Evolutionary conservation across 768 basidiomycete species (phyloP).

Genomic region (Trametes cinnabarina): DNA sequence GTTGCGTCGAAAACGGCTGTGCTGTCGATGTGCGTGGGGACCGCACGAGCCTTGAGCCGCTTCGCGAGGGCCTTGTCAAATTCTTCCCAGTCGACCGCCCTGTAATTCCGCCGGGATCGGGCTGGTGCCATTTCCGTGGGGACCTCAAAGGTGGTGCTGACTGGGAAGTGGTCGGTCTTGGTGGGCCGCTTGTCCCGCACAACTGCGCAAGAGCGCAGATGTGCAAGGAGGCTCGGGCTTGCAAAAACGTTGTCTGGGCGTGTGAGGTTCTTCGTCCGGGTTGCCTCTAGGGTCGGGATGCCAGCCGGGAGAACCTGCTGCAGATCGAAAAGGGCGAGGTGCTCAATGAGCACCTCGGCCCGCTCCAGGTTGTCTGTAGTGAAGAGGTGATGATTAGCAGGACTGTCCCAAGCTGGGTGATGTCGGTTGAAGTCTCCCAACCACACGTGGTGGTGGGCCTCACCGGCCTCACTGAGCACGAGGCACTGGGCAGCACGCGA

Average conservation of each 20-base stretch:
- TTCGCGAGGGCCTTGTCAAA: slow-evolving; percentile 27
- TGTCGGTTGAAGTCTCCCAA: slow-evolving; percentile 42
- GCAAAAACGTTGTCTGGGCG: slow-evolving; percentile 45
- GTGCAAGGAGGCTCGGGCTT: slow-evolving; percentile 16
- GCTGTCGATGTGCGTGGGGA: neutral
- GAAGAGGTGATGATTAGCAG: slow-evolving; percentile 36
- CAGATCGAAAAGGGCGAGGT: slow-evolving; percentile 30
- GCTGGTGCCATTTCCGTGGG: neutral
- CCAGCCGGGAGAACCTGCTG: slow-evolving; percentile 33
- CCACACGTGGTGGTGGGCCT: slow-evolving; percentile 27
- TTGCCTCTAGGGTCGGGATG: slow-evolving; percentile 36
- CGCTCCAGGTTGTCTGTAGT: slow-evolving; percentile 24
- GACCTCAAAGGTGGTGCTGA: slow-evolving; percentile 32
- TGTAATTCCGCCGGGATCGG: slow-evolving; percentile 26
- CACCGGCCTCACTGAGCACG: neutral
- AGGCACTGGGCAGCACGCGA: neutral
- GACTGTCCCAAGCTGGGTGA: slow-evolving; percentile 39
- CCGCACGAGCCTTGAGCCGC: neutral
- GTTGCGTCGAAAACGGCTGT: slow-evolving; percentile 6
- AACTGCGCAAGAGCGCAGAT: slow-evolving; percentile 31
- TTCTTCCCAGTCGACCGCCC: slow-evolving; percentile 30
- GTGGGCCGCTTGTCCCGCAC: slow-evolving; percentile 16
- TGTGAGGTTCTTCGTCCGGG: slow-evolving; percentile 34
- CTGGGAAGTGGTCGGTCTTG: slow-evolving; percentile 42
- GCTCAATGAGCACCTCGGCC: slow-evolving; percentile 29